Base-by-base conservation (phyloP, 345 rosid genomes). In the Syzygium grande region DNA sequence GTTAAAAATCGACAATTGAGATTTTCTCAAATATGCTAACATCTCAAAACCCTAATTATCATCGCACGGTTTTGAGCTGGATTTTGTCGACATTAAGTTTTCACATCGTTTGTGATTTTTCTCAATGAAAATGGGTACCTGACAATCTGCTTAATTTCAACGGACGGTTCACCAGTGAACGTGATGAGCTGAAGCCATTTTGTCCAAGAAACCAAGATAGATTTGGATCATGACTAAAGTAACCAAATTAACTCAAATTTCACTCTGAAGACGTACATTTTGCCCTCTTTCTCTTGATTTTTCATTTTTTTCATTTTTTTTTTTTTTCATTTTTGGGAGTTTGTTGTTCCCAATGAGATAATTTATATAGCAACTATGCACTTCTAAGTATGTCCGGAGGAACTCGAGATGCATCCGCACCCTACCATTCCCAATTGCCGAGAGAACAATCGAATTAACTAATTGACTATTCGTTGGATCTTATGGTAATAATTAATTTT, bases 361-460 rank as follows among this genome's bases (percentile, higher is more conserved):
- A 73, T 73, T 73, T 38, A 38, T 73, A 38, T 5, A 9, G 43
- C 9, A 73, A 73, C 80, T 5, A 19, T 73, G 49, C 83, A 73
- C 83, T 73, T 73, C 83, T 73, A 19, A 73, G 49, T 73, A 73
- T 38, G 38, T 73, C 12, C 83, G 83, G 25, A 38, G 83, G 27
- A 73, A 9, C 49, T 21, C 83, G 27, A 73, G 83, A 38, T 73
- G 83, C 49, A 86, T 86, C 87, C 22, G 29, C 80, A 19, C 83
- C 83, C 49, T 19, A 52, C 61, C 86, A 65, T 65, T 86, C n/a
- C 84, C 86, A 29, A 30, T 58, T 84, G 38, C 79, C 79, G 61
- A 59, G 84, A 87, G 78, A 61, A 87, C 19, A 63, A 63, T 46
- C 52, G 41, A 58, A 61, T 46, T 49, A 65, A 68, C 56, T 29